These are phyloP conservation scores for Pestalotiopsis fici DNA, from an alignment of 2,329 filamentous ascomycete genomes.

Conservation along the genomic window DNA sequence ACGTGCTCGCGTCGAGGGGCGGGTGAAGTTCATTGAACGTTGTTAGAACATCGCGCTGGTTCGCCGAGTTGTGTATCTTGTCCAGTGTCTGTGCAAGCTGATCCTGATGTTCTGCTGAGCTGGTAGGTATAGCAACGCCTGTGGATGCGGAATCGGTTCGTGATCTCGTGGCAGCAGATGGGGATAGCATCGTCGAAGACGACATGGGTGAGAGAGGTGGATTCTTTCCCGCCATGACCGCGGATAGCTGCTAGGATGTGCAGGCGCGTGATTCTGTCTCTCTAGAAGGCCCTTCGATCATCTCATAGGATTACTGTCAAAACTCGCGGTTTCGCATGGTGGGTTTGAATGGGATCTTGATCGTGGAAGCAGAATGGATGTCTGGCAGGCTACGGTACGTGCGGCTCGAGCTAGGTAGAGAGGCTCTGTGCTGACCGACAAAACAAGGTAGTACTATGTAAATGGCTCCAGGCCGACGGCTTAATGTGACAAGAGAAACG, in stretches of 20 bases:
- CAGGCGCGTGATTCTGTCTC: background rate
- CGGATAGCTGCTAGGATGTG: constrained; percentile 10
- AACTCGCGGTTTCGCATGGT: background rate
- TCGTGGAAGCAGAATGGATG: background rate
- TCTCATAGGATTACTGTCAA: background rate
- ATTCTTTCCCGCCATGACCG: constrained; percentile 31
- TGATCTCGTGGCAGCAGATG: constrained; percentile 28
- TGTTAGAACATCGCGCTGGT: constrained; percentile 79
- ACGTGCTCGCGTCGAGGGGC: constrained; percentile 59
- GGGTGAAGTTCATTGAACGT: constrained; percentile 92
- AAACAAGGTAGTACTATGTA: background rate
- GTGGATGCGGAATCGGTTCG: constrained; percentile 41
- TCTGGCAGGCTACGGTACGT: background rate
- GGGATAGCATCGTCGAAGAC: constrained; percentile 33
- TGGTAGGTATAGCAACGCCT: constrained; percentile 45
- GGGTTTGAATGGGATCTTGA: background rate
- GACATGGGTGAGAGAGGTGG: constrained; percentile 27
- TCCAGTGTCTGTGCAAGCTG: constrained; percentile 78
- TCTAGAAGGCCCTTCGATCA: background rate
- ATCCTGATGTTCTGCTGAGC: constrained; percentile 66
- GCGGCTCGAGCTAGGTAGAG: background rate
- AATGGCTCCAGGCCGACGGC: background rate
- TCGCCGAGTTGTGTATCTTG: constrained; percentile 87
- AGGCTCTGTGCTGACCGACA: background rate
- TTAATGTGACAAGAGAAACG: background rate